A percentile compares a stretch with the other conserved stretches of the same genome.
Evolutionary conservation across 2,329 filamentous ascomycete species (phyloP).

Genomic region (Xylariomycetidae sp.): DNA sequence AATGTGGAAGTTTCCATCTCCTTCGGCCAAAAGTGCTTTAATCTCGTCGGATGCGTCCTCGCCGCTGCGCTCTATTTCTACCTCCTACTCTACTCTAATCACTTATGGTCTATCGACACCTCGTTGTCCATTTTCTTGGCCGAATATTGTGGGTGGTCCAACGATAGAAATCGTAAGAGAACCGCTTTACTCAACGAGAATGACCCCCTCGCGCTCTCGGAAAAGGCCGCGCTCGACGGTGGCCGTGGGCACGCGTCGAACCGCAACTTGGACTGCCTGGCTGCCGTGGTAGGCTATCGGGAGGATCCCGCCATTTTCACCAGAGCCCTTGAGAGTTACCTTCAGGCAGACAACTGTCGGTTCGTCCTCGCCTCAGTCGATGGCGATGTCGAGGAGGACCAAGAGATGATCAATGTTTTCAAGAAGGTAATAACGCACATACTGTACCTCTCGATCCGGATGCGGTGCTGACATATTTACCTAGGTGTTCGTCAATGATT

Average conservation of each 20-base stretch:
- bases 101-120: slow-evolving; percentile 4
- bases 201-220: slow-evolving; percentile 1
- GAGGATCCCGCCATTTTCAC: slow-evolving; percentile 3
- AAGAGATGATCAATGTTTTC: slow-evolving; percentile 4
- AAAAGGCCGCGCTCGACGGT: neutral
- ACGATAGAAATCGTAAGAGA: slow-evolving; percentile 2
- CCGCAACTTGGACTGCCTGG: slow-evolving; percentile 2
- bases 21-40: neutral
- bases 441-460: neutral
- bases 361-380: slow-evolving; percentile 3
- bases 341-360: slow-evolving; percentile 2
- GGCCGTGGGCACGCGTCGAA: neutral
- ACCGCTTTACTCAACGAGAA: slow-evolving; percentile 1
- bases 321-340: slow-evolving; percentile 2
- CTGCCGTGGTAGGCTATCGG: slow-evolving; percentile 3
- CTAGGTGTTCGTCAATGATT: neutral
- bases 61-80: slow-evolving; percentile 3
- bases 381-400: slow-evolving; percentile 1
- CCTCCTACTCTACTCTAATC: slow-evolving; percentile 2
- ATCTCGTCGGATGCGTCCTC: slow-evolving; percentile 2
- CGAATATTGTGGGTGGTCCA: slow-evolving; percentile 4
- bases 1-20: neutral
- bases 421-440: neutral
- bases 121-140: slow-evolving; percentile 1
- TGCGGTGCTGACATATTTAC: neutral